A percentile compares a stretch with the other conserved stretches of the same genome.
These are phyloP conservation scores for Suillus americanus DNA, from an alignment of 768 basidiomycete species.

Conservation along the genomic window DNA sequence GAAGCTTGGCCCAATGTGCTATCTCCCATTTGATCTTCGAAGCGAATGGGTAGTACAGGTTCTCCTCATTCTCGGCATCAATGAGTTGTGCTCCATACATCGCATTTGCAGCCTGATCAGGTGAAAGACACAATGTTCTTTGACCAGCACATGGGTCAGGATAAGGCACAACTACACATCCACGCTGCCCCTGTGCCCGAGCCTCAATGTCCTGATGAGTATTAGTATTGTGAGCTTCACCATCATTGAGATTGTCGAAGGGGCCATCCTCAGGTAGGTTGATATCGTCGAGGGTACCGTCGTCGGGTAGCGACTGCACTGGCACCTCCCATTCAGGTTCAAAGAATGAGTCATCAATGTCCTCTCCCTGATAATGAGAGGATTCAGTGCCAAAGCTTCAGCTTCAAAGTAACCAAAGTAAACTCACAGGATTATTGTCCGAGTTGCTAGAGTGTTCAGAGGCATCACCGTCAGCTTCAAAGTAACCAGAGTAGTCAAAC, in stretches of 20 bases:
- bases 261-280: background rate
- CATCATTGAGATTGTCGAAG: background rate
- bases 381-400: background rate
- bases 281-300: background rate
- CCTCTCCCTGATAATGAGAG: background rate
- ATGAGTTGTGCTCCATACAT: background rate
- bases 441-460: background rate
- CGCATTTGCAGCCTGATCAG: background rate
- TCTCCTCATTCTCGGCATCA: background rate
- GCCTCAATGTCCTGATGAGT: background rate
- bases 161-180: background rate
- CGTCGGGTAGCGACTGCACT: background rate
- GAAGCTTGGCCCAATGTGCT: slow-evolving; percentile 40
- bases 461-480: background rate
- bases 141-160: background rate
- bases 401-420: background rate
- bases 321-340: background rate
- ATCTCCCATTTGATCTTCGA: slow-evolving; percentile 40
- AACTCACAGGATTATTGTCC: background rate
- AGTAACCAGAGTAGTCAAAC: background rate
- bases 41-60: slow-evolving; percentile 30
- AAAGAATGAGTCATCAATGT: background rate
- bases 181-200: background rate
- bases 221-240: background rate
- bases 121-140: background rate